These are phyloP conservation scores for Jacaranda copaia DNA, from an alignment of 257 asterid species.

Conservation along the genomic window DNA sequence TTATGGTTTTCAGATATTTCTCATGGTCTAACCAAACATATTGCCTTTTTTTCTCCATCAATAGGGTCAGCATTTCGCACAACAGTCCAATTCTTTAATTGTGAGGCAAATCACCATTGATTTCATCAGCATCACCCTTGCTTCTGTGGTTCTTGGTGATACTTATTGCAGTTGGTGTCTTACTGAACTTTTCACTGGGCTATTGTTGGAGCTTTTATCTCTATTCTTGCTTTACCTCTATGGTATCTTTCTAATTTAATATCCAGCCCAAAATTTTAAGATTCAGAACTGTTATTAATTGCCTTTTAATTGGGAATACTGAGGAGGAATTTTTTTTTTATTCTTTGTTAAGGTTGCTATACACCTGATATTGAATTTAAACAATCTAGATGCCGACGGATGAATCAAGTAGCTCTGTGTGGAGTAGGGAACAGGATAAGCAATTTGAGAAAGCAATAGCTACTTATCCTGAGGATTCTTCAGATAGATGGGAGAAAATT, in stretches of 20 bases:
- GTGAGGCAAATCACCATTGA: conserved; percentile 45
- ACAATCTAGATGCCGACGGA: conserved; percentile 65
- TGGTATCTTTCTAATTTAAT: not conserved
- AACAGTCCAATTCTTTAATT: conserved; percentile 12
- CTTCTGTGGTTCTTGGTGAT: conserved; percentile 36
- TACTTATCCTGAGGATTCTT: conserved; percentile 65
- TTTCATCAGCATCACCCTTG: conserved; percentile 41
- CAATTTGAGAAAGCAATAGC: conserved; percentile 80
- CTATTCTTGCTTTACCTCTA: too few relatives aligned
- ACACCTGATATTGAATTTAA: conserved; percentile 24
- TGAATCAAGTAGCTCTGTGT: conserved; percentile 65
- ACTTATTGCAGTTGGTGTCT: conserved; percentile 36
- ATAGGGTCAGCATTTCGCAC: conserved; percentile 51
- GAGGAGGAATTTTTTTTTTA: conserved; percentile 3
- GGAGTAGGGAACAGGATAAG: conserved; percentile 89
- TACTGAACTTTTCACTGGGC: too few relatives aligned
- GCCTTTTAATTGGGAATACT: conserved; percentile 24
- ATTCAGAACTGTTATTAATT: conserved; percentile 30
- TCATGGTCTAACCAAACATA: conserved; percentile 51
- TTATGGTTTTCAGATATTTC: conserved; percentile 73
- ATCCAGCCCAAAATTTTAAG: conserved; percentile 44
- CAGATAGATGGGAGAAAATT: conserved; percentile 83
- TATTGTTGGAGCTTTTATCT: too few relatives aligned
- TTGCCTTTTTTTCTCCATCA: conserved; percentile 48
- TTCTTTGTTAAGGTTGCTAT: not conserved